These are phyloP conservation scores for Thielaviopsis euricoi DNA, from an alignment of 2,329 filamentous ascomycete species.

Conservation along the genomic window DNA sequence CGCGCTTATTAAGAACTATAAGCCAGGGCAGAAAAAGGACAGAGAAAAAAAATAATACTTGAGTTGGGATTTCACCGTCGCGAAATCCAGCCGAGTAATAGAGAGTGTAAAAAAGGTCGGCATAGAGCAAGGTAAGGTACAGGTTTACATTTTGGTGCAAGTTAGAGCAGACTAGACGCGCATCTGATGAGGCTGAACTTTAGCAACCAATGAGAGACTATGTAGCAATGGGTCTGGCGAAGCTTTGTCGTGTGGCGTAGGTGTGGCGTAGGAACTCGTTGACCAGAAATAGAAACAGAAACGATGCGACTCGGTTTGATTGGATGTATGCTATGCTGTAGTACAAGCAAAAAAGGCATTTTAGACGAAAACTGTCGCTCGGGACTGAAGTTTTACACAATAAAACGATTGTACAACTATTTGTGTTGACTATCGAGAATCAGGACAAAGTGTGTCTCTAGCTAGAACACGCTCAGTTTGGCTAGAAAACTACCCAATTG, in stretches of 20 bases:
- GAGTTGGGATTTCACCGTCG: too few relatives aligned
- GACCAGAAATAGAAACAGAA: too few relatives aligned
- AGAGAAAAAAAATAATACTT: neutral
- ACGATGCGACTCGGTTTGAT: too few relatives aligned
- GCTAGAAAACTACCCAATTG: too few relatives aligned
- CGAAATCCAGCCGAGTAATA: too few relatives aligned
- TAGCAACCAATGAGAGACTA: neutral
- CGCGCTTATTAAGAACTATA: neutral
- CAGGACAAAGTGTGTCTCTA: too few relatives aligned
- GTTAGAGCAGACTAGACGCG: too few relatives aligned
- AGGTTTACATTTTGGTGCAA: constrained; percentile 1
- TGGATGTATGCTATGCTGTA: neutral
- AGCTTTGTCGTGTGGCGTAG: neutral
- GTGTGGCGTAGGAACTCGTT: neutral
- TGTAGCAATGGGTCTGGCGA: neutral
- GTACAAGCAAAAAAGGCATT: neutral
- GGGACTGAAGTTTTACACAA: neutral
- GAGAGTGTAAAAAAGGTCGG: neutral
- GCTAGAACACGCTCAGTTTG: too few relatives aligned
- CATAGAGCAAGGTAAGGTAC: neutral
- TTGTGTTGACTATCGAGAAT: too few relatives aligned
- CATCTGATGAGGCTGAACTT: neutral
- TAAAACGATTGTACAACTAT: neutral
- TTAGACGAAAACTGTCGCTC: too few relatives aligned
- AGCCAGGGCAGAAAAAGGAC: neutral